phyloP scores from a whole-genome alignment of 78 protist genomes.

The Bigelowiella natans region DNA sequence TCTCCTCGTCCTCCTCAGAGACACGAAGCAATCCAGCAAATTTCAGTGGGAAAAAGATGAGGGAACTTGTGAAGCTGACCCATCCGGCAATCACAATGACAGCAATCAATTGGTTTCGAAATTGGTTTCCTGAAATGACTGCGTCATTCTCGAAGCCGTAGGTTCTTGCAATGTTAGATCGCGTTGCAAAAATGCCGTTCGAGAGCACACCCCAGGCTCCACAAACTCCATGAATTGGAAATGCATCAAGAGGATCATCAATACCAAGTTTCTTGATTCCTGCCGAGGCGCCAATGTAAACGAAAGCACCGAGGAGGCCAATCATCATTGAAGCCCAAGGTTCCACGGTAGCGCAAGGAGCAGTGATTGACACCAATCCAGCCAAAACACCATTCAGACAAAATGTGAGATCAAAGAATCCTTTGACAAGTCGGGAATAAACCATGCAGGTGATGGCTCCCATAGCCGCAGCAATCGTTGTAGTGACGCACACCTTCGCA shows the following conservation, averaged over 20 bases:
- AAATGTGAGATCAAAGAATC: background rate
- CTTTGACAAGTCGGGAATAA: background rate
- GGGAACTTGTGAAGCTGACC: background rate
- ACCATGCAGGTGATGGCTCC: slow-evolving; percentile 25
- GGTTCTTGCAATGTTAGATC: no score
- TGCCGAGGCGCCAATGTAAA: background rate
- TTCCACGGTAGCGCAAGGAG: slow-evolving; percentile 14
- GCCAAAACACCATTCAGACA: slow-evolving; percentile 23
- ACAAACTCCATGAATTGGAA: slow-evolving; percentile 53
- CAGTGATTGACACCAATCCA: slow-evolving; percentile 36
- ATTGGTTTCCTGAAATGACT: no score
- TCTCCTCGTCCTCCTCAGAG: background rate
- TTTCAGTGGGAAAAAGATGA: background rate
- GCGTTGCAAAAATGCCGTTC: background rate
- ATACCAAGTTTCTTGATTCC: slow-evolving; percentile 17
- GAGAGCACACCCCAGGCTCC: slow-evolving; percentile 43
- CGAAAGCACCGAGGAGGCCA: slow-evolving; percentile 16
- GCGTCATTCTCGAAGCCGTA: no score
- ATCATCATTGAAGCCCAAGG: slow-evolving; percentile 27
- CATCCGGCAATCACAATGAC: slow-evolving; percentile 2
- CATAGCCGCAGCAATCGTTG: slow-evolving; percentile 29
- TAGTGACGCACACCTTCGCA: background rate
- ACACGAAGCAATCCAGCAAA: background rate
- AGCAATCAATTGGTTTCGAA: no score
- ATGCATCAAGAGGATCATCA: slow-evolving; percentile 72